Conservation (phyloP, 2,329 filamentous ascomycete genomes). For the Thelonectria blattea region DNA sequence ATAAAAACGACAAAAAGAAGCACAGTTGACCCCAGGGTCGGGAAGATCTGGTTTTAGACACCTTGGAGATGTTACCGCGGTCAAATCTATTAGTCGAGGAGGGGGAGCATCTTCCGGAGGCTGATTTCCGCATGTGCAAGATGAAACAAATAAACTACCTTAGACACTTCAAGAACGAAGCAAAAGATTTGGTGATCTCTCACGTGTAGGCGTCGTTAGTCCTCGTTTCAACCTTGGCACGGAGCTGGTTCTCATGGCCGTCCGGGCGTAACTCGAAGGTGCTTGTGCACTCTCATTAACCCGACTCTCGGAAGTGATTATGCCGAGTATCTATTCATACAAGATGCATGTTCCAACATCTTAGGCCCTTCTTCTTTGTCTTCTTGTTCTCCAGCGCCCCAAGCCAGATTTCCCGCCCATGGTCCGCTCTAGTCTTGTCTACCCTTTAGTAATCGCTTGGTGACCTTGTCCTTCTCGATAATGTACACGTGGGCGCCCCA, state of each 20-base stretch:
- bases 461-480: conserved; percentile 99
- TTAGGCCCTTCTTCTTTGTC: conserved; percentile 9
- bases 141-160: conserved; percentile 14
- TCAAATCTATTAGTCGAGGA: conserved; percentile 13
- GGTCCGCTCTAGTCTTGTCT: conserved; percentile 76
- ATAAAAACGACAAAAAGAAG: conserved; percentile 5
- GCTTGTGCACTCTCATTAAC: conserved; percentile 37
- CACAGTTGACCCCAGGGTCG: conserved; percentile 24
- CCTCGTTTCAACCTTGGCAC: background rate
- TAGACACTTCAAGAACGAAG: conserved; percentile 11
- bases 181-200: background rate
- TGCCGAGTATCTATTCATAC: conserved; percentile 45
- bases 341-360: conserved; percentile 37
- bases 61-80: conserved; percentile 39
- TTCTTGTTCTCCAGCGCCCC: conserved; percentile 12
- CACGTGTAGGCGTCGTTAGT: conserved; percentile 7
- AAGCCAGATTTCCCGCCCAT: conserved; percentile 22
- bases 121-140: conserved; percentile 9
- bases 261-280: conserved; percentile 21
- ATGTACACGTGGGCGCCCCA: conserved; percentile 99
- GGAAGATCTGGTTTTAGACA: conserved; percentile 38
- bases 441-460: conserved; percentile 97
- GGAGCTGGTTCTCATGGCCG: too few species aligned
- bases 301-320: conserved; percentile 29
- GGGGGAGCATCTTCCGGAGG: conserved; percentile 7